Evolutionary conservation across 106 monocot species (phyloP).

Genomic region (Dioscorea dumetorum): DNA sequence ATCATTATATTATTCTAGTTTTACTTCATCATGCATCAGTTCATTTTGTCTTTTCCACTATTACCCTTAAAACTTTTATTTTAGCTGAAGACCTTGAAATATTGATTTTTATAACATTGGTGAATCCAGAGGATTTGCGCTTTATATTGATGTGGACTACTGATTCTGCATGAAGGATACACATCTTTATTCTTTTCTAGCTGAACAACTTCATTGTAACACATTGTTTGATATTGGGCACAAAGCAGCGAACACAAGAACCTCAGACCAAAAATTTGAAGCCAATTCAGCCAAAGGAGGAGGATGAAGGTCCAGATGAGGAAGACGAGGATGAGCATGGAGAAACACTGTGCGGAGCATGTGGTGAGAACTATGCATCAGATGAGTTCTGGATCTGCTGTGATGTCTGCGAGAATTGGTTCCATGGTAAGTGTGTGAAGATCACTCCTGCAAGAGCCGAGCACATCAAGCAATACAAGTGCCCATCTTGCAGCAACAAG

Average conservation of each 20-base stretch:
- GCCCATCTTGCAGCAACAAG: constrained; percentile 50
- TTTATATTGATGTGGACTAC: too few relatives aligned
- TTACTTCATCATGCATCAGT: too few relatives aligned
- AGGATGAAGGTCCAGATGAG: constrained; percentile 15
- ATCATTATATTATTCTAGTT: too few relatives aligned
- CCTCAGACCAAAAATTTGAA: constrained; percentile 16
- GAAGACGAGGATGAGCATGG: constrained; percentile 40
- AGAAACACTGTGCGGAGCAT: constrained; percentile 48
- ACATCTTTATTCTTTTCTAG: too few relatives aligned
- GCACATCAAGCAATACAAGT: constrained; percentile 50
- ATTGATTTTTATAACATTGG: too few relatives aligned
- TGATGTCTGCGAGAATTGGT: constrained; percentile 59
- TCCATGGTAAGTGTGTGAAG: constrained; percentile 60
- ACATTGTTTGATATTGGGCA: background rate
- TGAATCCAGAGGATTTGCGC: too few relatives aligned
- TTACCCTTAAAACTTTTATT: too few relatives aligned
- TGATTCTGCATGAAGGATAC: too few relatives aligned
- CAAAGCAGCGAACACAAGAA: constrained; percentile 23
- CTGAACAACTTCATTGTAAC: too few relatives aligned
- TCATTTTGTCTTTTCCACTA: too few relatives aligned
- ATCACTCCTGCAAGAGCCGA: constrained; percentile 42
- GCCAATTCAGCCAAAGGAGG: constrained; percentile 14
- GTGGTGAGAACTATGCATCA: constrained; percentile 44
- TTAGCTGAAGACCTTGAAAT: too few relatives aligned
- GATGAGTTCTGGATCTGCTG: constrained; percentile 74